Base-by-base conservation (phyloP, 2,329 filamentous ascomycete genomes). In the Penicillium sp. region DNA sequence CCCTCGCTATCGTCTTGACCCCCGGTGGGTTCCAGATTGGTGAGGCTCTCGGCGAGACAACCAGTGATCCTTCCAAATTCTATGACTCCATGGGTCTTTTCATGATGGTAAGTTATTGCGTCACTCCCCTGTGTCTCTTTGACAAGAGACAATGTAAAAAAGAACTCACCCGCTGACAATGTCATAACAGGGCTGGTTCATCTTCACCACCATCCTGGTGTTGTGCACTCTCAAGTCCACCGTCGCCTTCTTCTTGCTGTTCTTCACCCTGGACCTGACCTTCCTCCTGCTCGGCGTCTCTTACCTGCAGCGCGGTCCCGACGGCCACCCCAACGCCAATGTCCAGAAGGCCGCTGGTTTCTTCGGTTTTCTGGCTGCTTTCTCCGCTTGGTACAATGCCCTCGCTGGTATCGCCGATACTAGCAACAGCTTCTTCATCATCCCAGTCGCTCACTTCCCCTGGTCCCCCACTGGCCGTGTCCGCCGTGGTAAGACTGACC, bases 371-470 rank as follows among this genome's bases (percentile, higher is more conserved):
- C 68, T 94, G 7, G 86, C 90, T 1, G 89, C 90, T 0, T 94
- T 96, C 72, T 71, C 90, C 55, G 90, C 91, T 4, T 96, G 91
- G 91, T 96, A 93, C 77, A 92, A 91, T 69, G 90, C 91, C 38
- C 81, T 93, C 59, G 89, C 90, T 52, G 90, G 90, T 84, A 85
- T 94, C 57, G 88, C 89, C 61, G 90, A 94, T 66, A 75, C 70
- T 52, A 78, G 73, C 66, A 82, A 82, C 71, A 94, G 91, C 81
- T 96, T 96, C 86, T 94, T 96, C 82, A 83, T 94, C 75, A 86
- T 96, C 61, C 93, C 93, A 51, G 92, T 97, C 62, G 88, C 89
- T 68, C 92, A 96, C 82, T 96, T 97, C 83, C 93, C 93, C 53
- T 97, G 93, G 93, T 93, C 90, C 38, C 88, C 89, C 68, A 89